phyloP scores from a whole-genome alignment of 2,329 filamentous ascomycete genomes.

The Moelleriella libera region DNA sequence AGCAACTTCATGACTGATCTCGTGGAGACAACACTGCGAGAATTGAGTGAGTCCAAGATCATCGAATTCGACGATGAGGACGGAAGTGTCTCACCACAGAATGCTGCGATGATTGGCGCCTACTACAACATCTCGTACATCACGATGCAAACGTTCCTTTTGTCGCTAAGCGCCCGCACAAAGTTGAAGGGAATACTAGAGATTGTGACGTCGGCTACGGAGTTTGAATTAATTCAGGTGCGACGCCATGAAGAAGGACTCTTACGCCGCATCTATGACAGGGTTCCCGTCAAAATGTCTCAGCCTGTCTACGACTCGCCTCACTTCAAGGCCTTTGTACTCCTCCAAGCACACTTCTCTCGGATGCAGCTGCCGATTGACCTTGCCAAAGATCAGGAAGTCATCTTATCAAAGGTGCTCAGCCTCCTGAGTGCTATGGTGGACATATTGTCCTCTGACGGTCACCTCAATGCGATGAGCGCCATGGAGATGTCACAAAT shows the following conservation, averaged over 20 bases:
- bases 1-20: slow-evolving; percentile 89
- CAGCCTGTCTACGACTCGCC: slow-evolving; percentile 80
- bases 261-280: slow-evolving; percentile 84
- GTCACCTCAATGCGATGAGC: slow-evolving; percentile 91
- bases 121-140: slow-evolving; percentile 99
- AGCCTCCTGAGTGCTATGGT: slow-evolving; percentile 84
- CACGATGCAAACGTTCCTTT: slow-evolving; percentile 96
- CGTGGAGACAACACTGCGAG: slow-evolving; percentile 83
- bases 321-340: slow-evolving; percentile 96
- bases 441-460: slow-evolving; percentile 89
- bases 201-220: slow-evolving; percentile 90
- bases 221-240: slow-evolving; percentile 92
- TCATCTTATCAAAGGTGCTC: slow-evolving; percentile 71
- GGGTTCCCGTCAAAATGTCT: slow-evolving; percentile 88
- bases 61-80: slow-evolving; percentile 93
- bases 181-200: slow-evolving; percentile 96
- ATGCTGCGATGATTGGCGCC: slow-evolving; percentile 93
- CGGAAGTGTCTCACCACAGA: slow-evolving; percentile 75
- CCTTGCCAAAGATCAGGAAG: slow-evolving; percentile 87
- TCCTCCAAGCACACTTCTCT: slow-evolving; percentile 93
- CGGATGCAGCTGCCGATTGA: slow-evolving; percentile 94
- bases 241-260: slow-evolving; percentile 82
- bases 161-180: slow-evolving; percentile 76
- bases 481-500: slow-evolving; percentile 99
- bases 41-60: slow-evolving; percentile 84